A percentile compares a stretch with the other conserved stretches of the same genome.
phyloP scores from a whole-genome alignment of 2,329 filamentous ascomycete genomes.

The Huntiella moniliformis region DNA sequence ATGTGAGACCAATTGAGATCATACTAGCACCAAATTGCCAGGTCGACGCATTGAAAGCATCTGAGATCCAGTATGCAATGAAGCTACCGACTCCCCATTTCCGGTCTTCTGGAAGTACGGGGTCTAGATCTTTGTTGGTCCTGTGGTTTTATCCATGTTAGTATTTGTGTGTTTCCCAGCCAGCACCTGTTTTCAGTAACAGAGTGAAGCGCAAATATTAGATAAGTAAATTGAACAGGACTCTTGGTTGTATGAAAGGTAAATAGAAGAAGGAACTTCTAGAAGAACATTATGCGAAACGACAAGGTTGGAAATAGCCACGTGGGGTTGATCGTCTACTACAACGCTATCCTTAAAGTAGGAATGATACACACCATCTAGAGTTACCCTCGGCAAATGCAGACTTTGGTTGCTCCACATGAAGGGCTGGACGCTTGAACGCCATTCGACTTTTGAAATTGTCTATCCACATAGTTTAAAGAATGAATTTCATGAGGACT shows the following conservation, averaged over 20 bases:
- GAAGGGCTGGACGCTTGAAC: slow-evolving; percentile 1
- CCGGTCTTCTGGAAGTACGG: slow-evolving; percentile 20
- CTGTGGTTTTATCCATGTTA: slow-evolving; percentile 10
- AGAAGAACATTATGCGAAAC: background rate
- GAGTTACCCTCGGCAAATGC: slow-evolving; percentile 5
- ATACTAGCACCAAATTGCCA: slow-evolving; percentile 18
- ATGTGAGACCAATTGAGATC: slow-evolving; percentile 19
- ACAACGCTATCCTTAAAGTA: background rate
- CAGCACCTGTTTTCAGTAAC: background rate
- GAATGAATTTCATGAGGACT: background rate
- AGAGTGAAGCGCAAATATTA: background rate
- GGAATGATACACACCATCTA: slow-evolving; percentile 1
- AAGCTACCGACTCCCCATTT: slow-evolving; percentile 27
- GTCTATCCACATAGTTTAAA: background rate
- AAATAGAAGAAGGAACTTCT: background rate
- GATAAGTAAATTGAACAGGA: background rate
- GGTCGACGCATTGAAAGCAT: slow-evolving; percentile 21
- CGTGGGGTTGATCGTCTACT: no score
- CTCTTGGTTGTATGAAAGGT: background rate
- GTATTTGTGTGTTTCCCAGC: background rate
- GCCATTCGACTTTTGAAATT: background rate
- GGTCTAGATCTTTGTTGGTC: slow-evolving; percentile 22
- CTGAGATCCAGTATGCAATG: slow-evolving; percentile 29
- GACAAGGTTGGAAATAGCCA: no score
- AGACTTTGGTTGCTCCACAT: slow-evolving; percentile 5